Base-by-base conservation (phyloP, 2,329 filamentous ascomycete genomes). In the Xylaria sp. region DNA sequence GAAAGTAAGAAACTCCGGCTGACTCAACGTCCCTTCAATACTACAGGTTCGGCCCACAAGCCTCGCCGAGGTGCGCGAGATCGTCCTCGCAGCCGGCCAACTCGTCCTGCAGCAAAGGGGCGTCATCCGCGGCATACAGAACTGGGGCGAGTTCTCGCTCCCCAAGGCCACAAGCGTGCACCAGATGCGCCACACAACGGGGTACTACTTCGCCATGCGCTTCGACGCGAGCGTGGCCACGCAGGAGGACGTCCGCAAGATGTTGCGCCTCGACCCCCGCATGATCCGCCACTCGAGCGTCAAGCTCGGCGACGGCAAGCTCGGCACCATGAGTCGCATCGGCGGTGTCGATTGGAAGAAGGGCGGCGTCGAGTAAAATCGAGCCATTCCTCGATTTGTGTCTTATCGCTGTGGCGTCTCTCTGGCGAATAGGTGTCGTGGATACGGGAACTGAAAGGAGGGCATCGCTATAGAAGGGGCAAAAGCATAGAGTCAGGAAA, bases 161-260 rank as follows among this genome's bases (percentile, higher is more conserved):
- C 95, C 96, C 57, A 92, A 90, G 74, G 89, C 93, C 71, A 87
- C 91, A 68, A 91, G 90, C 71, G 91, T 91, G 79, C 91, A 97
- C 82, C 94, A 98, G 83, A 90, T 92, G 75, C 90, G 90, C 74
- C 92, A 98, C 87, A 89, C 89, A 73, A 88, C 90, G 75, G 96
- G 96, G 65, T 94, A 98, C 85, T 97, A 99, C 87, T 99, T 99
- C 82, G 92, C 97, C 78, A 93, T 99, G 92, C 93, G 96, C 76
- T 99, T 97, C 86, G 96, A 99, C 81, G 84, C 91, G 66, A 92
- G 90, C 69, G 84, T 90, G 8, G 81, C 85, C 60, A 91, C 92
- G 8, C 95, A 98, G 82, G 84, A 92, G 73, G 86, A 90, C 52
- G 88, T 99, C 50, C 88, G 91, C 70, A 87, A 87, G 70, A 95